Evolutionary conservation across 345 rosid genomes (phyloP).

Genomic region (Corchorus capsularis): DNA sequence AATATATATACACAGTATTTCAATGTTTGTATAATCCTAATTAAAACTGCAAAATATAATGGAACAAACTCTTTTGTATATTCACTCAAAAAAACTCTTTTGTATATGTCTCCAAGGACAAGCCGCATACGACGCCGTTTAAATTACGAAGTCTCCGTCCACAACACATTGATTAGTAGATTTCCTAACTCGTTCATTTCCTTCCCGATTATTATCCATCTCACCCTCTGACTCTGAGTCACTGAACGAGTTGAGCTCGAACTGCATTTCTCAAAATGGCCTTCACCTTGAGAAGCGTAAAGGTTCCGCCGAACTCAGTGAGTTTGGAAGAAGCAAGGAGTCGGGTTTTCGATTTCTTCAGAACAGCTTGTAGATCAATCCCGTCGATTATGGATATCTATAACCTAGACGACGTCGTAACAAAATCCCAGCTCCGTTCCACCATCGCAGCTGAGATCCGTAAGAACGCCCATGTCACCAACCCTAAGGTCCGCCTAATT

Average conservation of each 20-base stretch:
- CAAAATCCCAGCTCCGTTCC: conserved; percentile 78
- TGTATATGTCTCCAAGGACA: neutral
- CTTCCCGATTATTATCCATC: neutral
- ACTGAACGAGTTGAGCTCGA: conserved; percentile 10
- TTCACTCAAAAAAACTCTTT: too few relatives aligned
- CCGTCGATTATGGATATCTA: conserved; percentile 83
- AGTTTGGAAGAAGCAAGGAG: conserved; percentile 78
- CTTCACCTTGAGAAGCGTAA: conserved; percentile 60
- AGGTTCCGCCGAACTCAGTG: conserved; percentile 85
- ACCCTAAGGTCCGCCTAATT: conserved; percentile 64
- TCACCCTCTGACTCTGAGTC: neutral
- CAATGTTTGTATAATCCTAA: conserved; percentile 20
- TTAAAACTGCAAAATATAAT: conserved; percentile 19
- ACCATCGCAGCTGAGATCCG: conserved; percentile 86
- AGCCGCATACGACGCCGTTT: neutral
- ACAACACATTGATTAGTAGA: neutral
- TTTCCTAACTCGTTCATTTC: neutral
- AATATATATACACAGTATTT: conserved; percentile 20
- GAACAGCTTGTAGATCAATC: conserved; percentile 76
- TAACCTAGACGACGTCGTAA: conserved; percentile 81
- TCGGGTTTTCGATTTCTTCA: conserved; percentile 81
- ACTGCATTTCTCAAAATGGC: conserved; percentile 36
- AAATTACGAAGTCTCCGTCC: neutral
- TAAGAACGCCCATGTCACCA: conserved; percentile 65
- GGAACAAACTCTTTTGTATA: too few relatives aligned